Evolutionary conservation across 2,329 filamentous ascomycete species (phyloP).

Genomic region (Neoarthrinium moseri): DNA sequence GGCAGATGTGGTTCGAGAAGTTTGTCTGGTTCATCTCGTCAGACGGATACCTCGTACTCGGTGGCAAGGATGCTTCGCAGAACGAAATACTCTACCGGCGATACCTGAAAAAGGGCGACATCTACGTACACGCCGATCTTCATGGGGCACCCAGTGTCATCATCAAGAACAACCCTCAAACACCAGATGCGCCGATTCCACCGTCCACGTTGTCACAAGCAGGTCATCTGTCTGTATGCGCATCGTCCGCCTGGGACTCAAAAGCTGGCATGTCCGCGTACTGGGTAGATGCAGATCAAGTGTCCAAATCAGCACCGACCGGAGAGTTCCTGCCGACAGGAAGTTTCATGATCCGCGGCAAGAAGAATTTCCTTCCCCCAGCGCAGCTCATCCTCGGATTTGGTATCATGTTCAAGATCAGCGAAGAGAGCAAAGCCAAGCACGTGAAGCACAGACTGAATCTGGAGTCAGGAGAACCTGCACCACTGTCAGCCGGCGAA

Average conservation of each 20-base stretch:
- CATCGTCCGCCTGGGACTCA: constrained; percentile 90
- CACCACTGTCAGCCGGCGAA: constrained; percentile 10
- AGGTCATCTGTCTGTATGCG: constrained; percentile 78
- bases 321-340: constrained; percentile 81
- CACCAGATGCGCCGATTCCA: constrained; percentile 81
- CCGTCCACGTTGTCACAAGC: constrained; percentile 90
- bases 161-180: constrained; percentile 81
- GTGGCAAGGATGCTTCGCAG: constrained; percentile 84
- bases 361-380: constrained; percentile 89
- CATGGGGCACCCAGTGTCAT: constrained; percentile 81
- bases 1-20: constrained; percentile 94
- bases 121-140: constrained; percentile 89
- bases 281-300: constrained; percentile 91
- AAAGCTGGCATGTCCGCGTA: constrained; percentile 95
- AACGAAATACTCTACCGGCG: constrained; percentile 88
- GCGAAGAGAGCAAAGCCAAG: constrained; percentile 78
- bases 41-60: constrained; percentile 90
- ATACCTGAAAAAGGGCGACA: constrained; percentile 83
- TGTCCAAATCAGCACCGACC: constrained; percentile 77
- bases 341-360: constrained; percentile 76
- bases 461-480: constrained; percentile 16
- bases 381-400: constrained; percentile 86
- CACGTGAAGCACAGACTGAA: constrained; percentile 71
- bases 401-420: constrained; percentile 83
- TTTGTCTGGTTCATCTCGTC: constrained; percentile 94